Evolutionary conservation across 768 basidiomycete species (phyloP), one percentile per base, ranked within the genome.

Genomic region (Boletellus ananas): DNA sequence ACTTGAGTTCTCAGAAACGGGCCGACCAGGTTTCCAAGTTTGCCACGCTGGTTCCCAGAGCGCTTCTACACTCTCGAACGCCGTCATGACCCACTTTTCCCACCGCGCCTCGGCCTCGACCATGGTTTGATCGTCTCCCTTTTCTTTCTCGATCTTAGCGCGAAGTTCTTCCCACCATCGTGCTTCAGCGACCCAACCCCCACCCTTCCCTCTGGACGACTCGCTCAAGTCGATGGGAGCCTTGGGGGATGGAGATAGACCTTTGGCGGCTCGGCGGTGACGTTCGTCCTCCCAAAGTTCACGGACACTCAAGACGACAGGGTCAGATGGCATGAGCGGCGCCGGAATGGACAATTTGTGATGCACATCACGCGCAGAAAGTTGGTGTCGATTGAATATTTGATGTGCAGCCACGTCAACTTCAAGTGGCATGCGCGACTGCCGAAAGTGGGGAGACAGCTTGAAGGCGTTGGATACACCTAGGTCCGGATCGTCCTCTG

Each of bases 211-310:
- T 65, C 88, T 75, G 6, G 77, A 79, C 7, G 78, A 76, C 52
- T 80, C 85, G 59, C 82, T 87, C 45, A 76, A 78, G 63, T 87
- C 85, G 31, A 80, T 67, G 13, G 91, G 89, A 49, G 92, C 73
- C 37, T 79, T 79, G 12, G 88, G 87, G 16, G 87, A 80, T 6
- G 92, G 83, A 51, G 79, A 62, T 31, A 94, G 74, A 1, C 92
- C 92, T 31, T 76, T 79, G 4, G 74, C 75, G 21, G 68, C 65
- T 17, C 94, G 77, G 9, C 93, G 80, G 11, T 76, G 75, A n/a
- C 88, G 81, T 70, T 99, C 95, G 59, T 97, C 94, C 44, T 94
- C 90, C 95, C 95, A 99, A 2, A 98, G 75, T 69, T 97, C 95
- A 54, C 90, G 84, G 40, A 98, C 88, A 60, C 91, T 85, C 36